Evolutionary conservation across 495 filamentous ascomycete genomes (phyloP).

Genomic region (Neurospora sp.): DNA sequence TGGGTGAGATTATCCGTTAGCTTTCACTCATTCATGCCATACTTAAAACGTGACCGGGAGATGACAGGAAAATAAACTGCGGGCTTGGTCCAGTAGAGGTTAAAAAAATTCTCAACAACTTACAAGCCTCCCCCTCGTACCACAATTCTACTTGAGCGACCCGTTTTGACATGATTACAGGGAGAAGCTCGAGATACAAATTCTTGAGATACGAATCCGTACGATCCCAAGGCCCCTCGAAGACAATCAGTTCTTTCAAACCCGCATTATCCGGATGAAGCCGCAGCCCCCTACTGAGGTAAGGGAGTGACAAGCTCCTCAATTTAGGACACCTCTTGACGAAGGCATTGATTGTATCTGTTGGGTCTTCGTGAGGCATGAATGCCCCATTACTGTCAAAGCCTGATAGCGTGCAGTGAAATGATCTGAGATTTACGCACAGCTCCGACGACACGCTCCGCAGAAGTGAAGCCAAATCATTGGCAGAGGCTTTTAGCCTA

Average conservation of each 20-base stretch:
- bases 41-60: neutral
- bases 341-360: neutral
- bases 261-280: neutral
- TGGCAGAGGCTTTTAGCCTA: neutral
- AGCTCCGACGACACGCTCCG: neutral
- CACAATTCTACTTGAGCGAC: neutral
- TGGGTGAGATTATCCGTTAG: neutral
- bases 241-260: neutral
- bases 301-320: neutral
- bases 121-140: neutral
- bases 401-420: neutral
- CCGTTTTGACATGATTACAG: neutral
- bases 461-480: neutral
- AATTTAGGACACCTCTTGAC: neutral
- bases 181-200: neutral
- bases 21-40: neutral
- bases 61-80: neutral
- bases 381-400: accelerated
- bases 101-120: neutral
- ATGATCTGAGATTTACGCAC: neutral
- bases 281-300: neutral
- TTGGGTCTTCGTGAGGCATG: neutral
- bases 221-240: neutral
- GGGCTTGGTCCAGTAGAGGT: neutral
- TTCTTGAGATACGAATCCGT: neutral